Percentiles rank a stretch among this genome's conserved stretches.
These are phyloP conservation scores for Backusella liffmaniae DNA, from an alignment of 192 early-diverging fungal genomes.

Conservation along the genomic window DNA sequence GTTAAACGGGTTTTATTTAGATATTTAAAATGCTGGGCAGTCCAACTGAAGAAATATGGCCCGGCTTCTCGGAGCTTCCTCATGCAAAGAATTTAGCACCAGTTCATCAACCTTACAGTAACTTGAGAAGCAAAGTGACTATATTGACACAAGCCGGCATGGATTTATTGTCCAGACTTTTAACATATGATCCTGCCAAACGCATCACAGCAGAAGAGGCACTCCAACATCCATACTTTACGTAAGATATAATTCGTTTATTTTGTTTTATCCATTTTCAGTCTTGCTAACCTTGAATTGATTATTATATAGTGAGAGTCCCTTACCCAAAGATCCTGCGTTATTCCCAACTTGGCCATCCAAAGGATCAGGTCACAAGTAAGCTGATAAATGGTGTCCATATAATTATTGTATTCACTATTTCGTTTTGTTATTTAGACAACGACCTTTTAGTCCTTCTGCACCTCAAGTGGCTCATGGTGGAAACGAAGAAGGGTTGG, in stretches of 20 bases:
- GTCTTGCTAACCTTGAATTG: background rate
- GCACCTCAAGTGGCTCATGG: constrained; percentile 61
- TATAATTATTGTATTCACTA: background rate
- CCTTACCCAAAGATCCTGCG: constrained; percentile 87
- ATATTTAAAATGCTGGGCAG: constrained; percentile 90
- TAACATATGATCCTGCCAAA: constrained; percentile 82
- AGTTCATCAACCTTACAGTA: constrained; percentile 59
- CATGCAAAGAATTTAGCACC: constrained; percentile 76
- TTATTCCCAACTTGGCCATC: constrained; percentile 96
- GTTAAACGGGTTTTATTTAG: constrained; percentile 24
- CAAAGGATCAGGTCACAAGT: constrained; percentile 59
- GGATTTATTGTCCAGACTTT: constrained; percentile 73
- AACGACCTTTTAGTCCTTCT: constrained; percentile 42
- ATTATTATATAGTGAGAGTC: constrained; percentile 57
- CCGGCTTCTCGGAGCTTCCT: constrained; percentile 63
- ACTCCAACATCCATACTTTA: constrained; percentile 87
- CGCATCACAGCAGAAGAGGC: constrained; percentile 92
- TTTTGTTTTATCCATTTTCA: background rate
- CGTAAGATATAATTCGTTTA: constrained; percentile 35
- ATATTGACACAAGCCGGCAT: constrained; percentile 74
- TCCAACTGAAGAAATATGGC: constrained; percentile 78
- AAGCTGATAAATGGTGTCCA: constrained; percentile 18
- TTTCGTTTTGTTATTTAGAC: constrained; percentile 9
- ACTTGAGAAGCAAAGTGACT: constrained; percentile 46
- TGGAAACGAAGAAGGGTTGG: constrained; percentile 36